A percentile compares a stretch with the other conserved stretches of the same genome.
These are phyloP conservation scores for Zopfia rhizophila DNA, from an alignment of 2,329 filamentous ascomycete genomes.

Conservation along the genomic window DNA sequence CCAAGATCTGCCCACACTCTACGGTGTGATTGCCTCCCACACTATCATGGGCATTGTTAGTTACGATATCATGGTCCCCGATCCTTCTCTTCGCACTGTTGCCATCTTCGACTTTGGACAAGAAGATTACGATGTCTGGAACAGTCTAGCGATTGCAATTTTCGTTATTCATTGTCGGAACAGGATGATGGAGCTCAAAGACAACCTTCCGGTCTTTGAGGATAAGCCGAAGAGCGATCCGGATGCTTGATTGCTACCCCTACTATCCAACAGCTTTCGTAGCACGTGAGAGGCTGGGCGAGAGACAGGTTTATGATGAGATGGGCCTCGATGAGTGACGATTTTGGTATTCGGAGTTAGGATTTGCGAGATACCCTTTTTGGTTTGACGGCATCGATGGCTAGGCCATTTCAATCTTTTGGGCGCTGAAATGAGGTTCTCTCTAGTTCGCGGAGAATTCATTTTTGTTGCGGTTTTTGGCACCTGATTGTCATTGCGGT, in stretches of 20 bases:
- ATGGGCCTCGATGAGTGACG: too few relatives aligned
- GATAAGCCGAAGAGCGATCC: conserved; percentile 34
- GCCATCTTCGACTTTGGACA: conserved; percentile 65
- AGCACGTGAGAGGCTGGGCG: too few relatives aligned
- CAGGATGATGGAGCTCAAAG: conserved; percentile 58
- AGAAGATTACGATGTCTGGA: conserved; percentile 68
- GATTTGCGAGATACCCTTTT: too few relatives aligned
- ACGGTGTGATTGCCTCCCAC: conserved; percentile 65
- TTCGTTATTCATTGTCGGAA: conserved; percentile 64
- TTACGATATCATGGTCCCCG: conserved; percentile 55
- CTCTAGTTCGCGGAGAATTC: too few relatives aligned
- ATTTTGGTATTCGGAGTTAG: too few relatives aligned
- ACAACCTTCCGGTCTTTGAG: conserved; percentile 40
- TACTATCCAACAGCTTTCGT: too few relatives aligned
- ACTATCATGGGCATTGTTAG: conserved; percentile 65
- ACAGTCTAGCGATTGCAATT: conserved; percentile 66
- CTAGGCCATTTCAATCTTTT: too few relatives aligned
- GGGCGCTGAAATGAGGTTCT: too few relatives aligned
- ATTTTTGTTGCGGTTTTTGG: too few relatives aligned
- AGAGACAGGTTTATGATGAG: too few relatives aligned
- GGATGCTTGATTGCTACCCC: conserved; percentile 44
- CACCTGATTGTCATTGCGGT: too few relatives aligned
- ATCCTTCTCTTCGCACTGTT: conserved; percentile 53
- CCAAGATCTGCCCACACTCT: conserved; percentile 58
- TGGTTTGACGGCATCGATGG: too few relatives aligned